Percentiles rank a stretch among this genome's conserved stretches.
phyloP scores from a whole-genome alignment of 345 rosid genomes.

The Eucalyptus tenuipes region DNA sequence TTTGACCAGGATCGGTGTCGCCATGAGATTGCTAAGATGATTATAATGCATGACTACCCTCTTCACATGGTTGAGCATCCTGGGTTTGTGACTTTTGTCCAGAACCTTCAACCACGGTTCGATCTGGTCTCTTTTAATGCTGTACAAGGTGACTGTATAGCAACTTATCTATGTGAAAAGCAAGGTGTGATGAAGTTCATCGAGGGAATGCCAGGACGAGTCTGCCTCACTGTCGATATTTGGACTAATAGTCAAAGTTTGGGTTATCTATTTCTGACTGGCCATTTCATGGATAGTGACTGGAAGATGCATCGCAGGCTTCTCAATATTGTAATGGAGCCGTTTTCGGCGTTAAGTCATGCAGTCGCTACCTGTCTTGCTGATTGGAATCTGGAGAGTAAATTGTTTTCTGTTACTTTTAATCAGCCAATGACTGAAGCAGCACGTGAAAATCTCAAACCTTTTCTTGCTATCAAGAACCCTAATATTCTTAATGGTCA shows the following conservation, averaged over 20 bases:
- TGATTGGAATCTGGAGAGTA: conserved; percentile 79
- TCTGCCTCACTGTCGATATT: conserved; percentile 60
- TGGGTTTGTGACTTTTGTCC: conserved; percentile 59
- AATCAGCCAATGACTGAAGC: conserved; percentile 39
- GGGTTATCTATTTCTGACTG: conserved; percentile 68
- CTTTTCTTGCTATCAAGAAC: conserved; percentile 57
- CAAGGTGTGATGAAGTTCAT: conserved; percentile 58
- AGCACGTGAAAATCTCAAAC: conserved; percentile 53
- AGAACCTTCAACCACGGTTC: conserved; percentile 78
- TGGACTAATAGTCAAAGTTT: conserved; percentile 64
- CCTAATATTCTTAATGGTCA: conserved; percentile 73
- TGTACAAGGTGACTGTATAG: conserved; percentile 88
- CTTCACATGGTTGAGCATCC: conserved; percentile 92
- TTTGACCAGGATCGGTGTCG: conserved; percentile 72
- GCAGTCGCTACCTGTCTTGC: conserved; percentile 76
- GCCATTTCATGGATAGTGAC: conserved; percentile 65
- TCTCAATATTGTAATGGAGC: conserved; percentile 87
- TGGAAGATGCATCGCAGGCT: conserved; percentile 72
- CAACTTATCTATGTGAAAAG: conserved; percentile 72
- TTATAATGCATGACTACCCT: conserved; percentile 75
- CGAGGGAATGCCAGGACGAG: conserved; percentile 65
- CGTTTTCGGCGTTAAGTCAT: conserved; percentile 66
- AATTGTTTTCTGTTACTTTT: conserved; percentile 63
- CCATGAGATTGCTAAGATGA: conserved; percentile 75
- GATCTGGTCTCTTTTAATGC: conserved; percentile 55